Percentiles rank a stretch among this genome's conserved stretches.
These are phyloP conservation scores for Chrysopogon serrulatus DNA, from an alignment of 176 grass and related monocot species.

Conservation along the genomic window DNA sequence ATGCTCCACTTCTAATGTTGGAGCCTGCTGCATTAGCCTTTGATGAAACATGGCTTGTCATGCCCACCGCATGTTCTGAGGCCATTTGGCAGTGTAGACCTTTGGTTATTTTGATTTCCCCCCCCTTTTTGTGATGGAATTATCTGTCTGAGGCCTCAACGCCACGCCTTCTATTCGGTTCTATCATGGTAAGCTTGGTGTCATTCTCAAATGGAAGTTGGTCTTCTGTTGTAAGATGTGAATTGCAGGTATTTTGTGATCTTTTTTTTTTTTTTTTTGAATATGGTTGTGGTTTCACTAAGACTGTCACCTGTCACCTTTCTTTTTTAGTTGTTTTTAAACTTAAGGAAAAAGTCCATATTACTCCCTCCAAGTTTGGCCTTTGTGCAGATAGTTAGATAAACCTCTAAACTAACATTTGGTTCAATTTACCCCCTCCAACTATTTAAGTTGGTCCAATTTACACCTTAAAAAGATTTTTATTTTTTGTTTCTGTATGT, in stretches of 20 bases:
- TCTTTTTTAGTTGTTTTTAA: neutral
- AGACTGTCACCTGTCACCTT: neutral
- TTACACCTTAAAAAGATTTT: no score
- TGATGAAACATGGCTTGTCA: neutral
- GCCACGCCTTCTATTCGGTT: neutral
- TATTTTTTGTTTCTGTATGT: no score
- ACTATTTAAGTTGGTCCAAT: no score
- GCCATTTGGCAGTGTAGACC: neutral
- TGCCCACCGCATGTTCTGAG: slow-evolving; percentile 5
- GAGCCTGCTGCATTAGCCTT: slow-evolving; percentile 4
- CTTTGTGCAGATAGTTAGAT: no score
- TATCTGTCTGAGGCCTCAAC: neutral
- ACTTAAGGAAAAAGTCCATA: no score
- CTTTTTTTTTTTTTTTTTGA: neutral
- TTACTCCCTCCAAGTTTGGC: no score
- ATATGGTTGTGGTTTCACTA: neutral
- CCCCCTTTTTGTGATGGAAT: neutral
- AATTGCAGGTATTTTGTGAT: neutral
- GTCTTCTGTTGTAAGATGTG: neutral
- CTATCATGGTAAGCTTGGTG: neutral
- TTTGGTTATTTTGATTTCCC: neutral
- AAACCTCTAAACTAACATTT: no score
- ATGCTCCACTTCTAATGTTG: slow-evolving; percentile 1
- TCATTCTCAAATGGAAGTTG: neutral
- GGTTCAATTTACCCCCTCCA: no score